Evolutionary conservation across 2,329 filamentous ascomycete genomes (phyloP), one percentile per base, ranked within the genome.

Genomic region (Lecanicillium sp.): DNA sequence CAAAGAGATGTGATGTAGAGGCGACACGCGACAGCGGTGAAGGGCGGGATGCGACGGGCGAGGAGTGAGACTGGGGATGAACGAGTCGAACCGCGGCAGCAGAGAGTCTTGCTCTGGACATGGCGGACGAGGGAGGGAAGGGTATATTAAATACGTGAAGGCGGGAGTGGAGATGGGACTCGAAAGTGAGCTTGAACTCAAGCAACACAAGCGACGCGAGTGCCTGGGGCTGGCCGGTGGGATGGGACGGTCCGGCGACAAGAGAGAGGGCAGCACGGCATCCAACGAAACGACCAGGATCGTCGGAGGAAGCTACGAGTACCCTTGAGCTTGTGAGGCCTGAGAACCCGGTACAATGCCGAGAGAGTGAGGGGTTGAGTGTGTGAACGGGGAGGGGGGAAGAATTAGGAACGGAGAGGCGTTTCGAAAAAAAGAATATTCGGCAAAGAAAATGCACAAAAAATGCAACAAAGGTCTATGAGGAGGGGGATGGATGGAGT

Each of bases 31-130:
- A 42, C 32, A 33, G 22, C 16, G 30, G 29, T 16, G 33, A 33
- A 15, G 32, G 33, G 12, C 36, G 40, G 22, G 22, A 25, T 25
- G 22, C 22, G 11, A 42, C 42, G 44, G 44, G 44, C 44, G 35
- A 51, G 43, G 45, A 43, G 43, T 44, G 48, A 46, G n/a, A n/a
- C n/a, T 43, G 32, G 28, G 32, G 34, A 18, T 39, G 33, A 35
- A 35, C 40, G 17, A 42, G 19, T 33, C 28, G 30, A 25, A 17
- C 34, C 15, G 36, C 32, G 19, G 37, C 18, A 32, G 36, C 40
- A 35, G 40, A 39, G 28, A 42, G 38, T 42, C 32, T 42, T 36
- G 36, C 19, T n/a, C 33, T 38, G 17, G 40, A 39, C 40, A 42
- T 42, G 32, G 28, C 7, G 13, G 28, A 29, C 8, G 14, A 17